Evolutionary conservation across 768 basidiomycete species (phyloP), one percentile per base, ranked within the genome.

Genomic region (Mycena pura): DNA sequence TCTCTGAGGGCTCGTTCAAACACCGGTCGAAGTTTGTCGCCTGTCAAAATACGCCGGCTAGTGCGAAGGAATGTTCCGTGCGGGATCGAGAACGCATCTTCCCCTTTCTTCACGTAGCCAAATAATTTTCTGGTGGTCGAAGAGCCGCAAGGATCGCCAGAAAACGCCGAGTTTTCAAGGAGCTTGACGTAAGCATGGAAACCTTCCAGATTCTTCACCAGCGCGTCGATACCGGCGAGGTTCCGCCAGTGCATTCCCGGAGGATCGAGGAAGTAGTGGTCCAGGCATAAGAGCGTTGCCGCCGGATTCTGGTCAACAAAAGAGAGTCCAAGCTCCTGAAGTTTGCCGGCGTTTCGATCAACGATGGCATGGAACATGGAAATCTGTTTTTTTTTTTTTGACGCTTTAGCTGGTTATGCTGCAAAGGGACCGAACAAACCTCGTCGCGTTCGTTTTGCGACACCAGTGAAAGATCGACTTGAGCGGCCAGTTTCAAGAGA

Each of bases 281-380:
- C 79, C 13, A 84, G 65, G 46, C 82, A 82, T 10, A 84, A 68
- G 0, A 83, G 60, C 3, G 80, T 77, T 0, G 79, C 74, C 6
- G 76, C 58, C 1, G 31, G 5, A 24, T 77, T 75, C 1, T 72
- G 58, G 19, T 31, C 11, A 19, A 83, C 80, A 10, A 48, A 55
- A 3, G 51, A 47, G 1, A 38, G 13, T 0, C 68, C 77, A 1
- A 85, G 68, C 5, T 64, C 34, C 7, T 63, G 54, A 5, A 86
- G 76, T 6, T 63, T 38, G 0, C n/a, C 21, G 0, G 60, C 21
- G 24, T 78, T 70, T 11, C 57, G 53, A 1, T 65, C 38, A 6
- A 62, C 51, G 10, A 80, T 74, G 9, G 76, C 72, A 10, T 60
- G 66, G 52, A 81, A 81, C 79, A 78, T 78, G 3, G 31, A 48